Evolutionary conservation across 345 rosid species (phyloP).

Genomic region (Stellera chamaejasme): DNA sequence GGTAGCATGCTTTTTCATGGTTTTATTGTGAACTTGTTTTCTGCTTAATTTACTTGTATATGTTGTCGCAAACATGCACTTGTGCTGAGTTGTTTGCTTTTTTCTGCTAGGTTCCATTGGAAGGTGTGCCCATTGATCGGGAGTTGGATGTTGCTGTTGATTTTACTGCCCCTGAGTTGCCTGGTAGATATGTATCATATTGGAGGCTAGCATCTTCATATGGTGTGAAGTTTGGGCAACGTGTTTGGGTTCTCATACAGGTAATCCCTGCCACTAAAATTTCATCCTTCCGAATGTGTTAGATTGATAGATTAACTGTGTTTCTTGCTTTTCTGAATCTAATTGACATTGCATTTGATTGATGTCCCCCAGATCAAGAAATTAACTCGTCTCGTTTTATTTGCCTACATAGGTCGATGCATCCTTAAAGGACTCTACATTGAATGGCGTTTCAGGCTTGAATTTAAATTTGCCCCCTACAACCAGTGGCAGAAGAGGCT

Average conservation of each 20-base stretch:
- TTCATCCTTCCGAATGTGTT: not conserved
- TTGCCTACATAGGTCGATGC: slow-evolving; percentile 48
- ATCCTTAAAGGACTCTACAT: slow-evolving; percentile 24
- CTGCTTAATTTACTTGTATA: not conserved
- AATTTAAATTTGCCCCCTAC: slow-evolving; percentile 67
- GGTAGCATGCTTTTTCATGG: slow-evolving; percentile 29
- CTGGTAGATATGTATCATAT: slow-evolving; percentile 80
- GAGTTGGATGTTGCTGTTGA: slow-evolving; percentile 72
- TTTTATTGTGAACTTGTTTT: slow-evolving; percentile 5
- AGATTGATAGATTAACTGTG: not conserved
- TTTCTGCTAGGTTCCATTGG: slow-evolving; percentile 49
- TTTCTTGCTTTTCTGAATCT: slow-evolving; percentile 1
- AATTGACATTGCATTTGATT: not conserved
- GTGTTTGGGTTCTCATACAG: slow-evolving; percentile 86
- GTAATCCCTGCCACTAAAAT: slow-evolving; percentile 23
- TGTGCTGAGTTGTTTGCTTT: not conserved
- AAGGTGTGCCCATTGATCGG: slow-evolving; percentile 54
- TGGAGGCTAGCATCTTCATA: slow-evolving; percentile 80
- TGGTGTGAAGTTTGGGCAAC: slow-evolving; percentile 81
- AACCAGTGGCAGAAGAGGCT: slow-evolving; percentile 15
- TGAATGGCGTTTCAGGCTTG: slow-evolving; percentile 31
- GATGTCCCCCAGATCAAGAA: not conserved
- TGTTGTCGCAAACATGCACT: not conserved
- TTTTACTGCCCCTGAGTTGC: slow-evolving; percentile 59
- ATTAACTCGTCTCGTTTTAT: not conserved